These are phyloP conservation scores for Prunus armeniaca DNA, from an alignment of 306 rosid genomes.

Conservation along the genomic window DNA sequence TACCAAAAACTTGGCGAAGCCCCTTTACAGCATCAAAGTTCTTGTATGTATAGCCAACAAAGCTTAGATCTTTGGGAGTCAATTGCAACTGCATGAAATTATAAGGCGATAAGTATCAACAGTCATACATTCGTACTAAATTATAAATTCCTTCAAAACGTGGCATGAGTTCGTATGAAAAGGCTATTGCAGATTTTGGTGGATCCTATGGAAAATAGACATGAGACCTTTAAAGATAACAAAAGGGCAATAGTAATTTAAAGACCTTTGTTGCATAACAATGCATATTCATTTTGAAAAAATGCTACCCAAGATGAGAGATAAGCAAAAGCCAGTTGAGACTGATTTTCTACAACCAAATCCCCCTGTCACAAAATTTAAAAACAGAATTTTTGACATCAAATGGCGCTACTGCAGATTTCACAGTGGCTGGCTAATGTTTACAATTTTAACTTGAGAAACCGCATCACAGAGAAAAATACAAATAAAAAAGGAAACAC, in stretches of 20 bases:
- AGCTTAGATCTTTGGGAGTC: conserved; percentile 92
- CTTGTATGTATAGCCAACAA: conserved; percentile 97
- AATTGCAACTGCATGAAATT: conserved; percentile 70
- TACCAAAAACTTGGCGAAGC: conserved; percentile 78
- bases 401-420: not conserved
- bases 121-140: conserved; percentile 14
- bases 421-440: not conserved
- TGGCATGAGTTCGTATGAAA: not conserved
- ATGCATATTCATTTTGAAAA: not conserved
- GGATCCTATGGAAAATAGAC: not conserved
- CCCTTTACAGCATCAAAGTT: conserved; percentile 97
- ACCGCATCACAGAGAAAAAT: not conserved
- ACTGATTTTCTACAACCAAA: not conserved
- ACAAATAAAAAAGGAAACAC: not conserved
- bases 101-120: conserved; percentile 16
- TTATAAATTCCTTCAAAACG: not conserved
- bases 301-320: not conserved
- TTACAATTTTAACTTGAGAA: not conserved
- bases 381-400: not conserved
- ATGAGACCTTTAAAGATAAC: not conserved
- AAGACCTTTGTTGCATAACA: not conserved
- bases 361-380: not conserved
- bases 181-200: not conserved
- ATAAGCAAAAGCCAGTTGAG: not conserved
- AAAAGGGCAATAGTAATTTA: not conserved